Evolutionary conservation across 148 eudicot species (phyloP).

Genomic region (Cornus suecica): DNA sequence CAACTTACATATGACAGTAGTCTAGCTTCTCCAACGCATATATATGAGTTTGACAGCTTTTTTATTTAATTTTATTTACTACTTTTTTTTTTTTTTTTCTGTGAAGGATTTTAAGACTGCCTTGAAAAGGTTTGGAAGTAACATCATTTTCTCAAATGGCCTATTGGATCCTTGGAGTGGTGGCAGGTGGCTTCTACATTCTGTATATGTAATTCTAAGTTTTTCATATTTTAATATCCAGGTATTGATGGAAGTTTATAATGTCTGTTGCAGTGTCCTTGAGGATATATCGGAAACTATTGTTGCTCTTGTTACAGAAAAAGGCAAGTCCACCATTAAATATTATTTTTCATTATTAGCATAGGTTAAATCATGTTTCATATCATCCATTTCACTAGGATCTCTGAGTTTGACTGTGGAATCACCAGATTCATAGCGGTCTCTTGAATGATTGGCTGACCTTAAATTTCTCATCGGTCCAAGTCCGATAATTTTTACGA

Average conservation of each 20-base stretch:
- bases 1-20: not conserved
- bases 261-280: slow-evolving; percentile 61
- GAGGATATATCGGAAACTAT: slow-evolving; percentile 67
- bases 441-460: not conserved
- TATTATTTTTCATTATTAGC: not conserved
- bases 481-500: not conserved
- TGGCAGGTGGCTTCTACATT: slow-evolving; percentile 50
- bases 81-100: slow-evolving; percentile 6
- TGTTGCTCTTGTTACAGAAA: slow-evolving; percentile 70
- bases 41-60: slow-evolving; percentile 8
- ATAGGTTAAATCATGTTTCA: not conserved
- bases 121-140: slow-evolving; percentile 63
- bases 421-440: too few species aligned
- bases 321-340: slow-evolving; percentile 45
- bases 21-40: not conserved
- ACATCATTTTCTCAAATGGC: slow-evolving; percentile 82
- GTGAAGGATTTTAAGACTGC: slow-evolving; percentile 62
- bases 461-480: not conserved
- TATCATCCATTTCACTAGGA: not conserved
- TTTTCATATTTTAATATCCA: not conserved
- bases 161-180: slow-evolving; percentile 96
- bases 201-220: not conserved
- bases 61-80: too few species aligned
- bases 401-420: not conserved
- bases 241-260: slow-evolving; percentile 17